phyloP scores from a whole-genome alignment of 192 early-diverging fungal genomes.

The Dimargaris cristalligena region DNA sequence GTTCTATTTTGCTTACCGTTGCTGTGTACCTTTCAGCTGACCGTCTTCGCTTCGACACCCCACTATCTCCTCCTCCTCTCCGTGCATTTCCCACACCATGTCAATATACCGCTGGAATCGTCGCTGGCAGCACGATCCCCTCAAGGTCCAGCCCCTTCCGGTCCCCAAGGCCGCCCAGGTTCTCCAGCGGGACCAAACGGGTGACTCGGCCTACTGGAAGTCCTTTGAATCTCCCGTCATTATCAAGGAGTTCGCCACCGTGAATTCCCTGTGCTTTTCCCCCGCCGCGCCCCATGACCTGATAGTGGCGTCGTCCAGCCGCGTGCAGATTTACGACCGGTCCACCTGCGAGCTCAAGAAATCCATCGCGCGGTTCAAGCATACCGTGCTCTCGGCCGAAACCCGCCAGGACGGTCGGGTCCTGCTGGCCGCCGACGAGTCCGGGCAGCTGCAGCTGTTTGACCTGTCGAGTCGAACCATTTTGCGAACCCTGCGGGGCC shows the following conservation, averaged over 20 bases:
- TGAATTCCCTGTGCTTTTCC: slow-evolving; percentile 69
- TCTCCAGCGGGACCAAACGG: too few species aligned
- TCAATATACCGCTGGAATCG: too few species aligned
- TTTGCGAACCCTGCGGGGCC: slow-evolving; percentile 44
- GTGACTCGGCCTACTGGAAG: neutral
- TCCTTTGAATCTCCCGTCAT: slow-evolving; percentile 53
- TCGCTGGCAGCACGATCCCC: too few species aligned
- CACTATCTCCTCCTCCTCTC: too few species aligned
- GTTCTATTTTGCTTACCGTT: too few species aligned
- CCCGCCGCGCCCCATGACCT: slow-evolving; percentile 70
- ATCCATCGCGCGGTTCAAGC: slow-evolving; percentile 84
- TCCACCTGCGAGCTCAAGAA: slow-evolving; percentile 71
- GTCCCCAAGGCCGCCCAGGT: too few species aligned
- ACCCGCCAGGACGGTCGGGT: slow-evolving; percentile 79
- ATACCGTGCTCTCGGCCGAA: slow-evolving; percentile 62
- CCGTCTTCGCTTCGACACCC: too few species aligned
- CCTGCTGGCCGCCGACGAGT: slow-evolving; percentile 82
- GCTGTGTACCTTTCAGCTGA: too few species aligned
- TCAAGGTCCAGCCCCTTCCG: too few species aligned
- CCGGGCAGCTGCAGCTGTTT: slow-evolving; percentile 72
- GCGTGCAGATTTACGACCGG: slow-evolving; percentile 82
- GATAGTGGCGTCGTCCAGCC: slow-evolving; percentile 73
- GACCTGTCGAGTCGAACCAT: slow-evolving; percentile 47
- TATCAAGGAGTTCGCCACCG: slow-evolving; percentile 73
- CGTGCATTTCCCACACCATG: too few species aligned